These are phyloP conservation scores for Cytospora paraplurivora DNA, from an alignment of 2,329 filamentous ascomycete genomes.

Conservation along the genomic window DNA sequence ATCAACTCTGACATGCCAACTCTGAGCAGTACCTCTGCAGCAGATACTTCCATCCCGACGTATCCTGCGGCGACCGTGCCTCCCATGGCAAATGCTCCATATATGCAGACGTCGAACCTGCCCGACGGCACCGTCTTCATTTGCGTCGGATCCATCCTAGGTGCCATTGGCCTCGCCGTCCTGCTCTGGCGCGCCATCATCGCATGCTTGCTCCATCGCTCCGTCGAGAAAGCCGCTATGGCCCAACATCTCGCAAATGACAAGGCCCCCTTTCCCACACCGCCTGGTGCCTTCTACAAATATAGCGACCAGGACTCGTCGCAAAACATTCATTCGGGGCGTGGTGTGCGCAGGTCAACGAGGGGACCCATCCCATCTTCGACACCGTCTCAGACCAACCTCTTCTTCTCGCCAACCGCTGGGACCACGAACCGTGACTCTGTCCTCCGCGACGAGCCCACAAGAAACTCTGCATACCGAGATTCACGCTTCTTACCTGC, in stretches of 20 bases:
- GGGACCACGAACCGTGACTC: constrained; percentile 47
- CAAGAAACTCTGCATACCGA: constrained; percentile 51
- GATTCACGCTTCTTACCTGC: constrained; percentile 83
- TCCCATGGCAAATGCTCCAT: constrained; percentile 81
- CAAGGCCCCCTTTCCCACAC: constrained; percentile 65
- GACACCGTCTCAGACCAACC: constrained; percentile 65
- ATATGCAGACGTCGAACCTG: constrained; percentile 82
- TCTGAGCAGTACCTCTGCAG: constrained; percentile 33
- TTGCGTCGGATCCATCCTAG: constrained; percentile 84
- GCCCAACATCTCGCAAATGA: constrained; percentile 70
- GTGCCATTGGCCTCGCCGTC: constrained; percentile 78
- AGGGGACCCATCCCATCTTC: constrained; percentile 56
- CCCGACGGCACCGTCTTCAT: constrained; percentile 98
- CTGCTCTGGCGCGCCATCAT: constrained; percentile 86
- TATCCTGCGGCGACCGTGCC: constrained; percentile 78
- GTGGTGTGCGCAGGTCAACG: constrained; percentile 53
- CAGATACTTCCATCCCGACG: constrained; percentile 46
- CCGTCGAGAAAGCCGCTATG: constrained; percentile 82
- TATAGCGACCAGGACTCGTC: constrained; percentile 61
- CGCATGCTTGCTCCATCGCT: constrained; percentile 88
- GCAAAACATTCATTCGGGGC: constrained; percentile 52
- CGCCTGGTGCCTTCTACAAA: constrained; percentile 64
- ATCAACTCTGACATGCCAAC: constrained; percentile 26
- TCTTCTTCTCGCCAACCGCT: constrained; percentile 96
- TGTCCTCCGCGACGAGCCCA: constrained; percentile 17